phyloP scores from a whole-genome alignment of 257 asterid genomes.

The Rhazya stricta region DNA sequence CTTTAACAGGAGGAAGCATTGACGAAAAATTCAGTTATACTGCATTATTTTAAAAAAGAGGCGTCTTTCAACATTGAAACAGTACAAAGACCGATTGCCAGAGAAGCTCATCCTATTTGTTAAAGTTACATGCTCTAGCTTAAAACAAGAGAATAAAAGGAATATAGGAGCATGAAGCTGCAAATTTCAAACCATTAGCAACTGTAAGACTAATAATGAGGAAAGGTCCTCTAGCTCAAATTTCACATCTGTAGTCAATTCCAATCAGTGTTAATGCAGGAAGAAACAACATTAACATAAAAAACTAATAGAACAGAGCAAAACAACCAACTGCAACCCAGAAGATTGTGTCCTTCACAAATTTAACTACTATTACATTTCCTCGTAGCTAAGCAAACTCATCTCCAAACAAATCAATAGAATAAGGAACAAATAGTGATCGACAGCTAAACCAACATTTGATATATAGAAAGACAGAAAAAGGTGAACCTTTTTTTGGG shows the following conservation, averaged over 20 bases:
- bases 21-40: neutral
- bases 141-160: neutral
- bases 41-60: neutral
- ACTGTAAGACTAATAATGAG: neutral
- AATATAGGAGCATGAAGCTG: neutral
- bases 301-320: neutral
- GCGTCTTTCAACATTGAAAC: too few species aligned
- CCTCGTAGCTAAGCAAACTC: neutral
- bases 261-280: neutral
- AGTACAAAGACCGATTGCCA: neutral
- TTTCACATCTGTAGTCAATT: neutral
- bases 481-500: slow-evolving; percentile 25
- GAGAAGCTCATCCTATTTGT: neutral
- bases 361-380: neutral
- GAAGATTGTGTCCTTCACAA: neutral
- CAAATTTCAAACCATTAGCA: neutral
- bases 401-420: neutral
- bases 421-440: neutral
- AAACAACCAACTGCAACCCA: neutral
- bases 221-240: neutral
- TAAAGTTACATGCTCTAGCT: neutral
- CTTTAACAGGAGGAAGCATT: neutral
- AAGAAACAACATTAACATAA: neutral
- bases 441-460: neutral
- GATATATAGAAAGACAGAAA: neutral